Conservation (phyloP, 2,329 filamentous ascomycete species). For the Delphinella strobiligena region DNA sequence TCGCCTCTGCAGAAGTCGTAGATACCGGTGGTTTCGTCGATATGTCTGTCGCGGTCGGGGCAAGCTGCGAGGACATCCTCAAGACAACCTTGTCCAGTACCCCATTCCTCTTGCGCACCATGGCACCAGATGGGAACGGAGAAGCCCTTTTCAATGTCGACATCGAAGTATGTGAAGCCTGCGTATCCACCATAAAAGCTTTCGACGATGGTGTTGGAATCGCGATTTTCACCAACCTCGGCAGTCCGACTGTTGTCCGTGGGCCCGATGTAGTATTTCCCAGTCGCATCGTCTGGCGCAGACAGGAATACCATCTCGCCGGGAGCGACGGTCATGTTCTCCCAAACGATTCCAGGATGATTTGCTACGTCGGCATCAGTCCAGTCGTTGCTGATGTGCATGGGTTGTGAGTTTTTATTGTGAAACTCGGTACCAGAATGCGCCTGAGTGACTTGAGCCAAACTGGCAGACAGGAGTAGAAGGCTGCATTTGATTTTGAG, state of each 20-base stretch:
- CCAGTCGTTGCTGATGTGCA: constrained; percentile 5
- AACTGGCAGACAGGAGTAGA: too few relatives aligned
- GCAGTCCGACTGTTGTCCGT: constrained; percentile 1
- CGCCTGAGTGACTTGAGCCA: too few relatives aligned
- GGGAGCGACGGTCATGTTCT: background rate
- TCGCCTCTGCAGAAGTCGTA: constrained; percentile 4
- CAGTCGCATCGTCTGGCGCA: background rate
- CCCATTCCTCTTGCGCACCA: background rate
- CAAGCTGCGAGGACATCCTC: constrained; percentile 4
- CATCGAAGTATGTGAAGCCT: constrained; percentile 1
- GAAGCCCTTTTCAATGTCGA: constrained; percentile 8
- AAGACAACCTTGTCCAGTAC: constrained; percentile 2
- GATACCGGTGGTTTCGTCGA: background rate
- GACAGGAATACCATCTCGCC: background rate
- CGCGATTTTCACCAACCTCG: background rate
- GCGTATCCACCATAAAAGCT: background rate
- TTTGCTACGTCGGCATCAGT: background rate
- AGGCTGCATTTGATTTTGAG: too few relatives aligned
- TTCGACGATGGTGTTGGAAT: constrained; percentile 6
- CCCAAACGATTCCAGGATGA: background rate
- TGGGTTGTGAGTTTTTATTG: constrained; percentile 1
- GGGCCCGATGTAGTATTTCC: constrained; percentile 3
- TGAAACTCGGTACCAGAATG: constrained; percentile 4
- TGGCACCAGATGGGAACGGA: constrained; percentile 7
- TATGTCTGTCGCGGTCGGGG: constrained; percentile 1